Evolutionary conservation across 495 filamentous ascomycete genomes (phyloP).

Genomic region (Hypoxylon trugodes): DNA sequence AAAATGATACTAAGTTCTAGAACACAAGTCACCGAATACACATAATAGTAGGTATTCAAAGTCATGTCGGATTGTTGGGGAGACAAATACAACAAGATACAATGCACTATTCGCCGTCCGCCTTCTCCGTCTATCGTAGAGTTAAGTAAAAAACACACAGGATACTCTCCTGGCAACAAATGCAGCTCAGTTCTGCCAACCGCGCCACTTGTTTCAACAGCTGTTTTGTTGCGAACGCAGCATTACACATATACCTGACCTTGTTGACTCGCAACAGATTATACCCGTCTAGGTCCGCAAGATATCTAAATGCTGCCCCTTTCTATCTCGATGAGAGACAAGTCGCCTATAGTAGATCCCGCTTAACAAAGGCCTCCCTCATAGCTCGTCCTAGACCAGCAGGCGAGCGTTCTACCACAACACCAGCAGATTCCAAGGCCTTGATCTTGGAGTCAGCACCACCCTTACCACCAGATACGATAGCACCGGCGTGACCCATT

Average conservation of each 20-base stretch:
- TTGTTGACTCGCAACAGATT: background rate
- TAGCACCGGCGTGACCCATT: slow-evolving; percentile 99
- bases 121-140: slow-evolving; percentile 36
- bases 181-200: slow-evolving; percentile 10
- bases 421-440: slow-evolving; percentile 91
- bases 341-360: slow-evolving; percentile 85
- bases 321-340: slow-evolving; percentile 6
- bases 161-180: slow-evolving; percentile 21
- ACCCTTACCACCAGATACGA: slow-evolving; percentile 96
- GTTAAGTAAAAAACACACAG: slow-evolving; percentile 29
- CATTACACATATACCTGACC: slow-evolving; percentile 5
- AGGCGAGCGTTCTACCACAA: slow-evolving; percentile 95
- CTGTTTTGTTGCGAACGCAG: slow-evolving; percentile 1
- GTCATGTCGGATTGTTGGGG: slow-evolving; percentile 8
- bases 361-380: slow-evolving; percentile 92
- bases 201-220: background rate
- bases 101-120: slow-evolving; percentile 33
- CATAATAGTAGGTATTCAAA: background rate
- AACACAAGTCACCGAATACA: background rate
- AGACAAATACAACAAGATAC: slow-evolving; percentile 26
- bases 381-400: slow-evolving; percentile 90
- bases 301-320: slow-evolving; percentile 11
- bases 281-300: slow-evolving; percentile 4
- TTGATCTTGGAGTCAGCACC: slow-evolving; percentile 97
- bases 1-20: no score